Conservation (phyloP, 345 rosid species). For the Passiflora organensis region DNA sequence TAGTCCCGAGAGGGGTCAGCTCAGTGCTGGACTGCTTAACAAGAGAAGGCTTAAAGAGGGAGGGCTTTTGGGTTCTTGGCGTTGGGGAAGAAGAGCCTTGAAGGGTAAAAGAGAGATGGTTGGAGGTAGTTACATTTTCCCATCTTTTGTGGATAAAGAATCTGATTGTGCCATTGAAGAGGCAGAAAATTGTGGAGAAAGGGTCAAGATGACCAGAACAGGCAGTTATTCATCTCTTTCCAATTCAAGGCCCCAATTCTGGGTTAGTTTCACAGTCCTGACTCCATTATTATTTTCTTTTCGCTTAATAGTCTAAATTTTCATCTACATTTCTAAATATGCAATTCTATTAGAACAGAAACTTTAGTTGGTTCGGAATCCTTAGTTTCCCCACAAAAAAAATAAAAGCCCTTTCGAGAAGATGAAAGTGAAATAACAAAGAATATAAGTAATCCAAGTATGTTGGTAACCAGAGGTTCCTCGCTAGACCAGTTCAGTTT, state of each 20-base stretch:
- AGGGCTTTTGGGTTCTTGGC: constrained; percentile 39
- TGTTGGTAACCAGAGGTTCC: no score
- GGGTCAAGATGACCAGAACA: constrained; percentile 35
- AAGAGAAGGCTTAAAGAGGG: constrained; percentile 29
- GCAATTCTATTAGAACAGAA: no score
- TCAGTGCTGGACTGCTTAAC: constrained; percentile 18
- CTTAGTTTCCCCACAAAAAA: no score
- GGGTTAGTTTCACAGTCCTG: constrained; percentile 38
- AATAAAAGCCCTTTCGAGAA: no score
- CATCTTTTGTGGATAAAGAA: constrained; percentile 36
- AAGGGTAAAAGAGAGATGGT: constrained; percentile 43
- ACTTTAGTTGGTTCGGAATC: neutral
- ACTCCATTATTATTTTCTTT: neutral
- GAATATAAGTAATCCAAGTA: no score
- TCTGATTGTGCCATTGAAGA: constrained; percentile 18
- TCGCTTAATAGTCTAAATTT: no score
- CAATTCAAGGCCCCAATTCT: constrained; percentile 47
- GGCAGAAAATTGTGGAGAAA: constrained; percentile 16
- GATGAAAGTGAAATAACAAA: no score
- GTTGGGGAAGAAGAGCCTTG: constrained; percentile 29
- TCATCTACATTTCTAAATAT: no score
- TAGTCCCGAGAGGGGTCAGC: constrained; percentile 25
- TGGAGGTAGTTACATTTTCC: constrained; percentile 54
- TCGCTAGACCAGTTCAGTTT: no score
- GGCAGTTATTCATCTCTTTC: constrained; percentile 48